These are phyloP conservation scores for Pilatotrama ljubarskyi DNA, from an alignment of 768 basidiomycete species.

Conservation along the genomic window DNA sequence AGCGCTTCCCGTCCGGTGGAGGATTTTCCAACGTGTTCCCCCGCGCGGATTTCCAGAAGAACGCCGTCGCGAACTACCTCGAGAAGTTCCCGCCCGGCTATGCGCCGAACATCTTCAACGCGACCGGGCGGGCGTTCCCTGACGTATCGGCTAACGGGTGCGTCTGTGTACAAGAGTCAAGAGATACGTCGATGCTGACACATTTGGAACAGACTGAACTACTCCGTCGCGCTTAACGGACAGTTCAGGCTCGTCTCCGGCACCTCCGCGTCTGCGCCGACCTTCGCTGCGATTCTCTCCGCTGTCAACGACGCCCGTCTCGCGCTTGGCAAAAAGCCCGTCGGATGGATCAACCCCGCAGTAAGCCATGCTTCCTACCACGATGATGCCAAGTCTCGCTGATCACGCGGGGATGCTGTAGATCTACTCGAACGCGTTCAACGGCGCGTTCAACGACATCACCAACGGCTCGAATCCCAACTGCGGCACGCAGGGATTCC, in stretches of 20 bases:
- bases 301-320: conserved; percentile 46
- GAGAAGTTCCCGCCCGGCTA: conserved; percentile 36
- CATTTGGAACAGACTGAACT: conserved; percentile 31
- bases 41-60: conserved; percentile 38
- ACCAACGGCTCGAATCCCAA: conserved; percentile 33
- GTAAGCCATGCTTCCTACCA: conserved; percentile 5
- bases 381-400: not conserved
- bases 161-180: not conserved
- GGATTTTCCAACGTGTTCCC: conserved; percentile 44
- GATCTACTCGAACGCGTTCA: conserved; percentile 47
- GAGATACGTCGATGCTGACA: not conserved
- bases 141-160: conserved; percentile 38
- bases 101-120: conserved; percentile 35
- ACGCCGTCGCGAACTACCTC: conserved; percentile 31
- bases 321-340: conserved; percentile 28
- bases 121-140: conserved; percentile 35
- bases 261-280: conserved; percentile 63
- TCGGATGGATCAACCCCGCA: conserved; percentile 40
- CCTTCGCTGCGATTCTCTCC: conserved; percentile 62
- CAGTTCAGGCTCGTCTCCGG: conserved; percentile 44
- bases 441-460: conserved; percentile 37
- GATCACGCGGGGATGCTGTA: conserved; percentile 14
- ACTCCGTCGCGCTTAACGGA: conserved; percentile 32
- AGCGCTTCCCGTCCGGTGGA: conserved; percentile 38
- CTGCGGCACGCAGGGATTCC: conserved; percentile 35